Conservation (phyloP, 768 basidiomycete genomes). For the Sarcomyxa edulis region DNA sequence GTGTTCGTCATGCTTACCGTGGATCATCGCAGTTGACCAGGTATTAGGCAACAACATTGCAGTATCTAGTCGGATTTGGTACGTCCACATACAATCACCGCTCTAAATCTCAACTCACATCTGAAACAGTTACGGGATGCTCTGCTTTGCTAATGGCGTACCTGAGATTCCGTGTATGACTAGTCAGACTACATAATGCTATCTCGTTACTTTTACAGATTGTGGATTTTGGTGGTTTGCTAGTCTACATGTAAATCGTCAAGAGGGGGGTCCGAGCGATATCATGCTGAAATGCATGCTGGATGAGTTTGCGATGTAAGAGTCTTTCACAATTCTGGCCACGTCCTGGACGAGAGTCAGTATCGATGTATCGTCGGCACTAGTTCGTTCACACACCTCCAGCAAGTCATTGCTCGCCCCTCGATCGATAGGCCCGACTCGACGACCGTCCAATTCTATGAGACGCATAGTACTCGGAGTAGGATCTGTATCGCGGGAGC, state of each 20-base stretch:
- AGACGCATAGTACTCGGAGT: constrained; percentile 37
- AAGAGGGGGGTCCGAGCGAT: too few relatives aligned
- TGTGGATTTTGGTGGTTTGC: too few relatives aligned
- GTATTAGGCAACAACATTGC: constrained; percentile 71
- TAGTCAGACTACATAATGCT: too few relatives aligned
- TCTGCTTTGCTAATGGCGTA: constrained; percentile 87
- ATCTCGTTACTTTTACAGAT: too few relatives aligned
- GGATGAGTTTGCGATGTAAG: constrained; percentile 48
- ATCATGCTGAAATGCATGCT: constrained; percentile 67
- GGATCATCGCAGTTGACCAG: neutral
- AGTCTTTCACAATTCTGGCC: constrained; percentile 53
- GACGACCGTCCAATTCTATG: constrained; percentile 80
- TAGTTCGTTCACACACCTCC: constrained; percentile 29
- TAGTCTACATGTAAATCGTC: too few relatives aligned
- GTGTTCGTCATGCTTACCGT: constrained; percentile 1
- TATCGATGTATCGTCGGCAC: neutral
- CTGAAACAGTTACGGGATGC: constrained; percentile 70
- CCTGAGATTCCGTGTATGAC: constrained; percentile 61
- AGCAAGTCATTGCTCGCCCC: constrained; percentile 60
- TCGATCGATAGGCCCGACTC: constrained; percentile 76
- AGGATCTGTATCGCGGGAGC: constrained; percentile 20
- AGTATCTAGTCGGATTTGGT: constrained; percentile 88
- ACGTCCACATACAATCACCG: constrained; percentile 26
- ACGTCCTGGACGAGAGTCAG: constrained; percentile 43
- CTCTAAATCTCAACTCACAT: too few relatives aligned